Percentiles rank a stretch among this genome's conserved stretches.
Evolutionary conservation across 2,329 filamentous ascomycete genomes (phyloP).

Genomic region (Microcyclosporella mali): DNA sequence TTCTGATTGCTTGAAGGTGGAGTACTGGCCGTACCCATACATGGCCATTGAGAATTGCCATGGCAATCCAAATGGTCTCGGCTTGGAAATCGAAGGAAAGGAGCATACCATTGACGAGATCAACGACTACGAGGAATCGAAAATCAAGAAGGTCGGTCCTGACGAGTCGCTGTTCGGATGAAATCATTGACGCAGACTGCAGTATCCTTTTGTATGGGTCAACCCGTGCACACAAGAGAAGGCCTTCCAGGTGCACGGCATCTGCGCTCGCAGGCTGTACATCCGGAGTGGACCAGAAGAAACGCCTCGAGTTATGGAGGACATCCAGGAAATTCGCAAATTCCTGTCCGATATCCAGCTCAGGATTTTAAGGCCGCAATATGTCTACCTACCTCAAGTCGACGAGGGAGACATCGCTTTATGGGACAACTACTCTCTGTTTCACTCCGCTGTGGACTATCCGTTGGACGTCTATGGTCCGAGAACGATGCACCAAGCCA

Average conservation of each 20-base stretch:
- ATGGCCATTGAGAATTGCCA: slow-evolving; percentile 68
- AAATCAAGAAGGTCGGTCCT: slow-evolving; percentile 56
- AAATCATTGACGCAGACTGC: neutral
- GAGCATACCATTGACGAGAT: slow-evolving; percentile 56
- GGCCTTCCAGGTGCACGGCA: slow-evolving; percentile 60
- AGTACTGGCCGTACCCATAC: slow-evolving; percentile 72
- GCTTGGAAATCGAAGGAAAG: slow-evolving; percentile 56
- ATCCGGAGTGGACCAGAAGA: slow-evolving; percentile 11
- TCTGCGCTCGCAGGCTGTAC: slow-evolving; percentile 11
- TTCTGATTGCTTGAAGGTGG: slow-evolving; percentile 23
- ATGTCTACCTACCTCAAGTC: slow-evolving; percentile 12
- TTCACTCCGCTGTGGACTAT: slow-evolving; percentile 11
- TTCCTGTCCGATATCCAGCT: slow-evolving; percentile 13
- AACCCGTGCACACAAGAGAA: slow-evolving; percentile 63
- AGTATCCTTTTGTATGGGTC: slow-evolving; percentile 62
- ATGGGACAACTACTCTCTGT: slow-evolving; percentile 13
- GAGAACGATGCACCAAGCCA: slow-evolving; percentile 15
- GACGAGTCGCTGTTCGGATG: too few relatives aligned
- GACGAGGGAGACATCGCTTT: slow-evolving; percentile 13
- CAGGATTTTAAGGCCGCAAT: slow-evolving; percentile 14
- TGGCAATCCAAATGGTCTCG: slow-evolving; percentile 61
- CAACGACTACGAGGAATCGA: slow-evolving; percentile 55
- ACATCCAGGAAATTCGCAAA: slow-evolving; percentile 8
- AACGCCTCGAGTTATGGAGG: slow-evolving; percentile 5
- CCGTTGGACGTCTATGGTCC: slow-evolving; percentile 10